A percentile compares a stretch with the other conserved stretches of the same genome.
phyloP scores from a whole-genome alignment of 2,329 filamentous ascomycete genomes.

The Cladophialophora carrionii region DNA sequence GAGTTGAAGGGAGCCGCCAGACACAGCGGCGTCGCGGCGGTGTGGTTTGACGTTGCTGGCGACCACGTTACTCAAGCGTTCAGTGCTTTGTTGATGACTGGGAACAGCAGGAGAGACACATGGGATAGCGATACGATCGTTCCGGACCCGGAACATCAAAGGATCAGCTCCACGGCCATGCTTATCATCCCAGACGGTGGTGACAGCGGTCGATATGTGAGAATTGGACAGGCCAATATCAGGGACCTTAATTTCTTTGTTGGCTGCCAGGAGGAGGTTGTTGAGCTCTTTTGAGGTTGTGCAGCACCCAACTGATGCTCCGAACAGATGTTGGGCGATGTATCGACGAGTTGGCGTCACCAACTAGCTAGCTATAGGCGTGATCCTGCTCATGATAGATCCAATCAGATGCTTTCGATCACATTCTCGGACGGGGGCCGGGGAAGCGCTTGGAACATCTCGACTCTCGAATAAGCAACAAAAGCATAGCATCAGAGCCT shows the following conservation, averaged over 20 bases:
- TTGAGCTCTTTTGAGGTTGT: neutral
- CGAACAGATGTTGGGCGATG: too few species aligned
- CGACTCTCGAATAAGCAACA: too few species aligned
- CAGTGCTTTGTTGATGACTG: slow-evolving; percentile 6
- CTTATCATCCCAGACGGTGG: neutral
- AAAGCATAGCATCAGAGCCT: too few species aligned
- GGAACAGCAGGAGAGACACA: neutral
- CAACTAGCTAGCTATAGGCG: too few species aligned
- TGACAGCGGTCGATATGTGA: neutral
- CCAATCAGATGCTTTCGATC: too few species aligned
- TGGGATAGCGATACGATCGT: neutral
- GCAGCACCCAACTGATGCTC: too few species aligned
- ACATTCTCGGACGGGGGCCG: too few species aligned
- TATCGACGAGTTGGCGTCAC: too few species aligned
- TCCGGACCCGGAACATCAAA: neutral
- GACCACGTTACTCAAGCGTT: neutral
- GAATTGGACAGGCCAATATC: slow-evolving; percentile 10
- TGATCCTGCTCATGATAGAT: too few species aligned
- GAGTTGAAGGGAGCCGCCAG: neutral
- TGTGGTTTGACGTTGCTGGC: slow-evolving; percentile 8
- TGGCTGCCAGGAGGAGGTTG: slow-evolving; percentile 4
- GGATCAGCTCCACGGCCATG: slow-evolving; percentile 3
- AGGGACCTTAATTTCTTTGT: slow-evolving; percentile 10
- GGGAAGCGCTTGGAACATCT: too few species aligned
- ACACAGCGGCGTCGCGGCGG: neutral